These are phyloP conservation scores for Auricularia cornea DNA, from an alignment of 768 basidiomycete genomes.

Conservation along the genomic window DNA sequence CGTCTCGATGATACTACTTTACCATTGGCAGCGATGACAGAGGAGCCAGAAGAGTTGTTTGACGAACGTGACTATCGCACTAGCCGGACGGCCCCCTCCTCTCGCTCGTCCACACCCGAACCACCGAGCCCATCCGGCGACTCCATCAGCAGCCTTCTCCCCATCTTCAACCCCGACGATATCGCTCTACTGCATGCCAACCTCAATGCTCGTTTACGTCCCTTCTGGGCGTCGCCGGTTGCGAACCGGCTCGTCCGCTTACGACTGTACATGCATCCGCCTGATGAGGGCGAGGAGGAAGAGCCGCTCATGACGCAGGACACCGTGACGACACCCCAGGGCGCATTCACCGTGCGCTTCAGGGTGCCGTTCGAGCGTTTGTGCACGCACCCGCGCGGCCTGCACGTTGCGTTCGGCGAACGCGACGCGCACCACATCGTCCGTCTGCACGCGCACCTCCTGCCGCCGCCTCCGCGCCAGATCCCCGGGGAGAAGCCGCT, in stretches of 20 bases:
- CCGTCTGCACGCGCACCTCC: constrained; percentile 44
- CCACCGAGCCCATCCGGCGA: neutral
- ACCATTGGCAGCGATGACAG: constrained; percentile 48
- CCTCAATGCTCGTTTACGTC: constrained; percentile 63
- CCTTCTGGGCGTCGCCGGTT: constrained; percentile 74
- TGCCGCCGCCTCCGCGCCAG: constrained; percentile 29
- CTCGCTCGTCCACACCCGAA: neutral
- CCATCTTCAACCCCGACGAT: constrained; percentile 15
- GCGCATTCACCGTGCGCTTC: constrained; percentile 62
- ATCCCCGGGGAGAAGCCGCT: neutral
- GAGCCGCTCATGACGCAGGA: constrained; percentile 43
- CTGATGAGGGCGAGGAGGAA: constrained; percentile 23
- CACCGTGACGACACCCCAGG: constrained; percentile 55
- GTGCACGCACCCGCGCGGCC: constrained; percentile 47
- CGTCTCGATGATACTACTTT: neutral
- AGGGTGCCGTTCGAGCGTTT: constrained; percentile 61
- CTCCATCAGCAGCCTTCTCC: constrained; percentile 2
- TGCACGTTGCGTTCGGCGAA: constrained; percentile 47
- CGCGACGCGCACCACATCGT: constrained; percentile 44
- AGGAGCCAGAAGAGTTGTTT: constrained; percentile 45
- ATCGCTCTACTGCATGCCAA: constrained; percentile 60
- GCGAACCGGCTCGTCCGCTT: constrained; percentile 54
- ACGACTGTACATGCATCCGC: constrained; percentile 34
- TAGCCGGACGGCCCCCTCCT: neutral
- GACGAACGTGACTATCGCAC: neutral